Base-by-base conservation (phyloP, 352 stramenopile genomes). In the Pythium periplocum region DNA sequence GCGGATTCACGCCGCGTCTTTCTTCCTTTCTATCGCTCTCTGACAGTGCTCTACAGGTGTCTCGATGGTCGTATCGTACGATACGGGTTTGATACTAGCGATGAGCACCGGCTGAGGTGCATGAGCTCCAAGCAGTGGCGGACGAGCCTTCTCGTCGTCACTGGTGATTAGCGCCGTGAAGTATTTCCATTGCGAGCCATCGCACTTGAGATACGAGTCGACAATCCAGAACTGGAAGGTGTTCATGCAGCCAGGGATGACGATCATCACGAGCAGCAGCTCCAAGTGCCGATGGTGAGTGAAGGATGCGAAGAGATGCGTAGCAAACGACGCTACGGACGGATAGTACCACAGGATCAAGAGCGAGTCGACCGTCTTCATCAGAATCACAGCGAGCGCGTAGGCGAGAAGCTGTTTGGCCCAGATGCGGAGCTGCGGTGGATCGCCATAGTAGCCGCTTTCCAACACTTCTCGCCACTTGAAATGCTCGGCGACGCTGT, bases 241-340 rank as follows among this genome's bases (percentile, higher is more conserved):
- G 49, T 89, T 93, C 52, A 57, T 79, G 46, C 73, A 76, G 17
- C 79, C 79, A 7, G 79, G 79, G 30, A 87, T 62, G 44, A 90
- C 62, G 34, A 93, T 78, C 82, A 90, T 93, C 39, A 90, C 78
- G 36, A 93, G 57, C 37, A 86, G 66, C 2, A 90, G 58, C 52
- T 93, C 79, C 26, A 89, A 56, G 53, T 90, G 78, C 39, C 82
- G 73, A 43, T 92, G 72, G 45, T 75, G 39, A 12, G 54, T 53
- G 47, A 90, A 92, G 12, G 62, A 53, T 6, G 62, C 58, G 44
- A 91, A 91, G 32, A 88, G 53, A 2, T 48, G 53, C 2, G 68
- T 89, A 1, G 71, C 67, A 12, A 74, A 62, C 10, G 42, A 43
- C 10, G 76, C 77, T 8, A 92, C 62, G 12, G 64, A 58, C 3